Base-by-base conservation (phyloP, 768 basidiomycete genomes). In the Postia placenta region DNA sequence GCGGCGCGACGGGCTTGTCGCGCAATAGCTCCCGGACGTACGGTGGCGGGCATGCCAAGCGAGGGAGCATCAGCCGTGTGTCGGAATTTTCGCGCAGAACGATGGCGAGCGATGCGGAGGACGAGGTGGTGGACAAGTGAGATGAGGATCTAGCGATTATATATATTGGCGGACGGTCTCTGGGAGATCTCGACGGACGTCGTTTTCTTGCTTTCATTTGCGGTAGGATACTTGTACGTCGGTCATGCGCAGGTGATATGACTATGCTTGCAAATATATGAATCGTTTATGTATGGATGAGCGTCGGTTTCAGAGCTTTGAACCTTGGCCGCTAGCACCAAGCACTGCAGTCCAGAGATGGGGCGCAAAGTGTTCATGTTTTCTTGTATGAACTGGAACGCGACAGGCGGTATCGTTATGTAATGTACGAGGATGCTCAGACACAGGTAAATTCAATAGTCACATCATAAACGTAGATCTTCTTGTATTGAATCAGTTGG, bases 71-170 rank as follows among this genome's bases (percentile, higher is more conserved):
- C 38, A 64, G 67, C 14, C 60, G 65, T 26, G 57, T 64, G 39
- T 58, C 62, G 35, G 52, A 56, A 55, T 67, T 73, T 50, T 82
- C 85, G 46, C 76, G 86, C 60, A 76, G 86, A 64, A 88, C 87
- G 42, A 85, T 86, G 83, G 85, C 83, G 36, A 87, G 85, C 60
- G 87, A 90, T 60, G 87, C 87, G 28, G 88, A 91, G 62, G 88
- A 89, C 53, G 79, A 85, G 55, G 69, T 85, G 49, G 71, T 85
- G 35, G 49, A 50, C 12, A 33, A 37, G 43, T 50, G 46, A 47
- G 36, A 30, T 17, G 20, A 11, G 38, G 38, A 22, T 11, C 19
- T 39, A 6, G 7, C 20, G 17, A 19, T 17, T 6, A 22, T 19
- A 17, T 39, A 39, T n/a, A 39, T 39, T 17, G 9, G 19, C 19